Evolutionary conservation across 331 rosid species (phyloP), one percentile per base, ranked within the genome.

Genomic region (Dryas integrifolia): DNA sequence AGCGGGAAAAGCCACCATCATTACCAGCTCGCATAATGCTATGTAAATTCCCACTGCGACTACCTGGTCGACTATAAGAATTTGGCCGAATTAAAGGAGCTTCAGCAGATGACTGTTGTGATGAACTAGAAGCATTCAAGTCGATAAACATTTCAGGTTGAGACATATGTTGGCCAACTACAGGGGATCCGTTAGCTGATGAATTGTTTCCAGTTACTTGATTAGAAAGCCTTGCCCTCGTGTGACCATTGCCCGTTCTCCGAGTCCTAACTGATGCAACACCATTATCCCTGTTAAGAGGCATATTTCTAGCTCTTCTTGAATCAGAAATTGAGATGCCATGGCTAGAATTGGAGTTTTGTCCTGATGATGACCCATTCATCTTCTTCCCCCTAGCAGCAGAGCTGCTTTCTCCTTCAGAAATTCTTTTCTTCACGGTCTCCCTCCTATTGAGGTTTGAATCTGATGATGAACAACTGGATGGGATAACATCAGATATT

Each of bases 371-470:
- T 52, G 89, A 79, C 3, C 91, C 97, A 15, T 79, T 87, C 35
- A 86, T 90, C 82, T 90, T 95, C 87, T 92, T 95, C 74, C 96
- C 99, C 84, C 81, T 83, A 40, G 86, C 64, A 77, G 76, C 40
- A 39, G 97, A 90, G 79, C 99, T 92, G 77, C 89, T 85, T 86
- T 95, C 98, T 75, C 92, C 97, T 82, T 87, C 96, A 62, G 88
- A 83, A 67, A 82, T 87, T 85, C 90, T 90, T 77, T 73, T 92
- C 79, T 86, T 92, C 14, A 80, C 71, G 11, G 72, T 57, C 57
- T 90, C 97, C 69, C 84, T 92, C 76, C 77, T 83, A 82, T 68
- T 82, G 24, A 70, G 52, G 48, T 77, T 87, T 79, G 88, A 72
- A 82, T 92, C 91, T 58, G 94, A 86, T 61, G 89, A 75, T 4